Evolutionary conservation across 495 filamentous ascomycete genomes (phyloP).

Genomic region (Daldinia grandis): DNA sequence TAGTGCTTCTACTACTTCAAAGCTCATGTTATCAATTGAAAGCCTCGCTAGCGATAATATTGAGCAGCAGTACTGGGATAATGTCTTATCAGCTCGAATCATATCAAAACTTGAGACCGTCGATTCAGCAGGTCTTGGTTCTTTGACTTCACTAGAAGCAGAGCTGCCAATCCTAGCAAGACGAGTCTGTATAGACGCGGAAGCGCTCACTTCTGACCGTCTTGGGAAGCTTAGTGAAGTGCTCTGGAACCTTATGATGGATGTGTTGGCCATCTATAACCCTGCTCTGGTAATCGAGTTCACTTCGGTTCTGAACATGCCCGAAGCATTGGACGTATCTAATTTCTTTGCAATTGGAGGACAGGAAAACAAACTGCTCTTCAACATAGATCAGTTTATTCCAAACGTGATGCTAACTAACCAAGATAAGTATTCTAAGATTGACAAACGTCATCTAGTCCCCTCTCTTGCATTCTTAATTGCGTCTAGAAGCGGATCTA

Average conservation of each 20-base stretch:
- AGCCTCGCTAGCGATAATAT: slow-evolving; percentile 50
- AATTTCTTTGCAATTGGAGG: slow-evolving; percentile 13
- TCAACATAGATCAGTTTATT: slow-evolving; percentile 32
- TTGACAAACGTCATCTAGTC: slow-evolving; percentile 52
- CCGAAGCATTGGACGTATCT: slow-evolving; percentile 3
- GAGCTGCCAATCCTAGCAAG: slow-evolving; percentile 70
- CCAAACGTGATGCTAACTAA: slow-evolving; percentile 10
- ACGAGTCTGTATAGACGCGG: slow-evolving; percentile 57
- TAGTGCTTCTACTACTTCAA: slow-evolving; percentile 48
- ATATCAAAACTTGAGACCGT: slow-evolving; percentile 64
- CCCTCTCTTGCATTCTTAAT: slow-evolving; percentile 50
- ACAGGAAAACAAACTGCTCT: slow-evolving; percentile 30
- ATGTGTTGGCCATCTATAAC: slow-evolving; percentile 56
- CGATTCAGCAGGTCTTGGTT: slow-evolving; percentile 63
- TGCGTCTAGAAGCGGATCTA: slow-evolving; percentile 39
- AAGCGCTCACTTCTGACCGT: slow-evolving; percentile 58
- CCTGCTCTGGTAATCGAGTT: slow-evolving; percentile 28
- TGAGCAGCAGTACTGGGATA: slow-evolving; percentile 57
- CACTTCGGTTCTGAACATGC: slow-evolving; percentile 2
- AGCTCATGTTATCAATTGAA: slow-evolving; percentile 53
- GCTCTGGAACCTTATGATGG: slow-evolving; percentile 58
- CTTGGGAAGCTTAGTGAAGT: slow-evolving; percentile 56
- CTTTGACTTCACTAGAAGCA: slow-evolving; percentile 69
- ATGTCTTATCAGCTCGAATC: slow-evolving; percentile 63
- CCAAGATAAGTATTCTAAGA: slow-evolving; percentile 36